Conservation (phyloP, 2,329 filamentous ascomycete genomes). For the Podosphaera xanthii region DNA sequence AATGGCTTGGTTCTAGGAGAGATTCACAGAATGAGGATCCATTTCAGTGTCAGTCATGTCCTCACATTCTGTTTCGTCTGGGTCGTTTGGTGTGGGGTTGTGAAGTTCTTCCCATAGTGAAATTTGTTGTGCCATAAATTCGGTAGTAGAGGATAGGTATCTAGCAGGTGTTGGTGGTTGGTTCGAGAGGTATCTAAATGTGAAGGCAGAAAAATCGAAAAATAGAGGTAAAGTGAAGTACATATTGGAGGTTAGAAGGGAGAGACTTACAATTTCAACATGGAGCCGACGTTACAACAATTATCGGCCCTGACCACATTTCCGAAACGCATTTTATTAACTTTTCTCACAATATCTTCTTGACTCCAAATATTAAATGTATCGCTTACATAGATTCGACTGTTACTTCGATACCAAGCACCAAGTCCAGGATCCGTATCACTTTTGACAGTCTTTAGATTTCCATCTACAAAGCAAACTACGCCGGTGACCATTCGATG, state of each 20-base stretch:
- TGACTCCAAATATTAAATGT: conserved; percentile 58
- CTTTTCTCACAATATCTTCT: conserved; percentile 33
- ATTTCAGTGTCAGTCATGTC: conserved; percentile 3
- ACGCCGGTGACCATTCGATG: conserved; percentile 47
- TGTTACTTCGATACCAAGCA: conserved; percentile 67
- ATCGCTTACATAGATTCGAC: conserved; percentile 52
- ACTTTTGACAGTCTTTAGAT: conserved; percentile 54
- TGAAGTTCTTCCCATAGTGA: conserved; percentile 5
- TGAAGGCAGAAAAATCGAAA: neutral
- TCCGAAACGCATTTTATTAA: conserved; percentile 36
- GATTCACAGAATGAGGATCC: neutral
- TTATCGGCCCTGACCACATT: conserved; percentile 25
- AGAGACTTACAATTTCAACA: neutral
- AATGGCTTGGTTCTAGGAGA: neutral
- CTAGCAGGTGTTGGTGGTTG: conserved; percentile 6
- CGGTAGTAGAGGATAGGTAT: conserved; percentile 27
- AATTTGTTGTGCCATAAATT: conserved; percentile 22
- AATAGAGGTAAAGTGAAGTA: neutral
- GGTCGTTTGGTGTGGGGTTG: neutral
- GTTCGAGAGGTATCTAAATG: neutral
- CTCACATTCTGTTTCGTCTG: conserved; percentile 8
- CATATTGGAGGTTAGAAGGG: neutral
- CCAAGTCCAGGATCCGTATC: conserved; percentile 52
- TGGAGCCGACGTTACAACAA: conserved; percentile 14
- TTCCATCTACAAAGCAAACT: conserved; percentile 61